Conservation (phyloP, 179 eudicot species). For the Beta lomatogona region DNA sequence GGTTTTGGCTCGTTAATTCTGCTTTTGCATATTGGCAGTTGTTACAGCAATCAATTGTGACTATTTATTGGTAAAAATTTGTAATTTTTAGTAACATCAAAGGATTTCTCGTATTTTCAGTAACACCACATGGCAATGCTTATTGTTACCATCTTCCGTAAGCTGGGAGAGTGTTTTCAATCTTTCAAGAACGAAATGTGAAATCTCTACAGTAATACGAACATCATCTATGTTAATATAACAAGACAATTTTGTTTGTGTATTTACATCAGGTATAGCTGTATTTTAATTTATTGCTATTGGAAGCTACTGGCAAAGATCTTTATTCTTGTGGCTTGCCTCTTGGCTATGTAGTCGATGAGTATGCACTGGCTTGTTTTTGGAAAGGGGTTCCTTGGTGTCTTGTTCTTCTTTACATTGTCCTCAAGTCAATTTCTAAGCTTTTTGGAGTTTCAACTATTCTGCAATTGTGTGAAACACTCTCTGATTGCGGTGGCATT, state of each 20-base stretch:
- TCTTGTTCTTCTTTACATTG: neutral
- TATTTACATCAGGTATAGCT: neutral
- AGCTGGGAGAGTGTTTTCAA: neutral
- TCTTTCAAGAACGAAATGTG: neutral
- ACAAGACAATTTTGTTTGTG: neutral
- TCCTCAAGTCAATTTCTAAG: neutral
- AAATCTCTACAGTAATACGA: neutral
- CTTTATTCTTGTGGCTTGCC: neutral
- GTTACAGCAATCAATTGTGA: neutral
- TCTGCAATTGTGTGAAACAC: neutral
- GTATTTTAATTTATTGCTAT: neutral
- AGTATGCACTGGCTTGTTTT: neutral
- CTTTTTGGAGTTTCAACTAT: neutral
- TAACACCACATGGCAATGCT: neutral
- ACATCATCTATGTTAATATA: neutral
- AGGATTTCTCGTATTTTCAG: neutral
- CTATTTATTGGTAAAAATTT: neutral
- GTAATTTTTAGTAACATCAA: neutral
- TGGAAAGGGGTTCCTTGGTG: neutral
- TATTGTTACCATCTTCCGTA: neutral
- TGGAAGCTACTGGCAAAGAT: conserved; percentile 2
- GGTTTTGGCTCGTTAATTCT: neutral
- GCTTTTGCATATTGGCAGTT: neutral
- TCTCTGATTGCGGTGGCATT: conserved; percentile 20
- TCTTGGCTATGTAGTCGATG: neutral